Evolutionary conservation across 208 protist species (phyloP), one percentile per base, ranked within the genome.

Genomic region (Leptomonas pyrrhocoris): DNA sequence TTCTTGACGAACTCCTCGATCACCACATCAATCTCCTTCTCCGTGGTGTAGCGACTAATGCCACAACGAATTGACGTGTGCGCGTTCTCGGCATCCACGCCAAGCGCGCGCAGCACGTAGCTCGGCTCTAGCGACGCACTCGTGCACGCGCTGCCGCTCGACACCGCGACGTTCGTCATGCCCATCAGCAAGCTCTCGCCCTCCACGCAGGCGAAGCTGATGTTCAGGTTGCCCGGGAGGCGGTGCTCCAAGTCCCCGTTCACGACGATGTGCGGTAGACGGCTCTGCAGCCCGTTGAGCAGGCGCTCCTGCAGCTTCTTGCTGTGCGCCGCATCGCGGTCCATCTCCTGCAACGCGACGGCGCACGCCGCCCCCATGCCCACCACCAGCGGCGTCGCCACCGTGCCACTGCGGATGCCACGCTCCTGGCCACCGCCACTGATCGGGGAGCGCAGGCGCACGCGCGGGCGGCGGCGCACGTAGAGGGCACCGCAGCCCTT

Each of bases 1-100:
- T 97, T 90, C 54, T 82, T 79, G 23, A 84, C 79, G 71, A 91
- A 95, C 49, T 94, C 85, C 23, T 98, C 88, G 59, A 99, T 85
- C 3, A 92, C 92, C 12, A 89, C 56, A 78, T 99, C 97, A 30
- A 99, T 80, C 84, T 98, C 96, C 66, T 92, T 88, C 70, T 98
- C 89, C 2, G 98, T 99, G 9, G 98, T 99, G 82, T 99, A 99
- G 58, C 98, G 92, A 48, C 97, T 92, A 58, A 99, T 98, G 67
- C 98, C 98, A 69, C 99, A 99, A 78, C 99, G 96, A 56, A 99
- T 95, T 7, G 96, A 99, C n/a, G 98, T 99, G 81, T 99, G 99
- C 12, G 98, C 98, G 69, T 99, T 94, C 36, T 99, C 98, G 42
- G 99, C 98, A 45, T 97, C 85, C 5, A 99, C 87, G 62, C 98